phyloP scores from a whole-genome alignment of 1,284 basidiomycete genomes.

The Earliella scabrosa region DNA sequence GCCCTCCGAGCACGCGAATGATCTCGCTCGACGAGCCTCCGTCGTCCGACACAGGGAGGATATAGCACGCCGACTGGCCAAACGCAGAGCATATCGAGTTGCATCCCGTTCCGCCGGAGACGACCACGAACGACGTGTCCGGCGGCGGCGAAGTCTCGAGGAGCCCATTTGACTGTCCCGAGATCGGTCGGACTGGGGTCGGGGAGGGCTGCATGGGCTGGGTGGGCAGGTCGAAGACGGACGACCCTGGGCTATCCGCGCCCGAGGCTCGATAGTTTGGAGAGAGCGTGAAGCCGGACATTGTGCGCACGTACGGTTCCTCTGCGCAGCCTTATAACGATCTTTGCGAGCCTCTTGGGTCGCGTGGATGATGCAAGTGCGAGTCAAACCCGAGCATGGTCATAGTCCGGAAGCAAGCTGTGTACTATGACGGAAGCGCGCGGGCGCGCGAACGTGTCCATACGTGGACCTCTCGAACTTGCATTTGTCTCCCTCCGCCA shows the following conservation, averaged over 20 bases:
- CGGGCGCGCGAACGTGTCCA: conserved; percentile 2
- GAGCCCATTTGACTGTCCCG: conserved; percentile 8
- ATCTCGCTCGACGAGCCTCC: conserved; percentile 87
- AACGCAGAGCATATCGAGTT: conserved; percentile 83
- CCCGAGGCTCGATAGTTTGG: conserved; percentile 19
- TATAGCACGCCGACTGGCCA: conserved; percentile 63
- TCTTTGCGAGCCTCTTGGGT: background rate
- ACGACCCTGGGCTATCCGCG: conserved; percentile 63
- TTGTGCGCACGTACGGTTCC: background rate
- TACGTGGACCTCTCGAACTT: conserved; percentile 11
- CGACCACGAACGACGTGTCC: conserved; percentile 56
- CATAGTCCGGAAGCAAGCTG: conserved; percentile 7
- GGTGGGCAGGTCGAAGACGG: conserved; percentile 72
- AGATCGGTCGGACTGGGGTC: background rate
- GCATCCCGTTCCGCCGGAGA: conserved; percentile 85
- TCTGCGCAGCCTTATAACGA: too few relatives aligned
- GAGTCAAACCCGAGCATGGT: conserved; percentile 13
- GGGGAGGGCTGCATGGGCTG: conserved; percentile 33
- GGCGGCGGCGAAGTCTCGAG: background rate
- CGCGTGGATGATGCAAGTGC: background rate
- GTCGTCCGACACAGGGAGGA: conserved; percentile 86
- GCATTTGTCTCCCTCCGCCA: conserved; percentile 1
- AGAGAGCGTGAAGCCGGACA: conserved; percentile 28
- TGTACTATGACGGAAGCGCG: background rate
- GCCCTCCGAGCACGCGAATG: conserved; percentile 82